Evolutionary conservation across 441 rosid genomes (phyloP), one percentile per base, ranked within the genome.

Genomic region (Populus hybrid): DNA sequence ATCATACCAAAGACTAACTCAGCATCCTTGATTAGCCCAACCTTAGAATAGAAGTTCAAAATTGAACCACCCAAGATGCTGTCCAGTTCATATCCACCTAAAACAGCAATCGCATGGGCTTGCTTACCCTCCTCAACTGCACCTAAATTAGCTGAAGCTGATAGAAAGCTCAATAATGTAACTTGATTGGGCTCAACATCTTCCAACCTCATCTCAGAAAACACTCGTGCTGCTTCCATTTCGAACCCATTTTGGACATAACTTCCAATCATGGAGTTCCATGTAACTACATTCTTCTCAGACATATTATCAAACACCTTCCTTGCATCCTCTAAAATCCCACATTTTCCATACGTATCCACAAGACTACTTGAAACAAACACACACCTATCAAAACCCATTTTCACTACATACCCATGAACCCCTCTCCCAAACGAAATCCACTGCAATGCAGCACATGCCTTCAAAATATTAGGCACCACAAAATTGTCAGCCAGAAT

Each of bases 191-290:
- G 89, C 82, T 85, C 88, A 65, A 90, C 40, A 77, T 85, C 90
- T 75, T 90, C 89, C 69, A 77, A 40, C 81, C 86, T 90, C 97
- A 91, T 93, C 80, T 89, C 86, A 73, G 63, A 72, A 72, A 94
- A 81, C 79, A 85, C 59, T 74, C 72, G 36, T 64, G 91, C 81
- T 20, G 97, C 97, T 84, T 93, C 86, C 5, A 81, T 79, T 36
- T 88, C 83, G 53, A 84, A 85, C 18, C 97, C 97, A 57, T 95
- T 92, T 77, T 90, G 90, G 20, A 91, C 94, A 23, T 86, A 89
- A 70, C 89, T 89, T 64, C 87, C 87, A 66, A 92, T 91, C 92
- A 90, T 89, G 8, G 95, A 90, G 79, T 94, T 95, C 93, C 94
- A 93, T 28, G 93, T 85, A 64, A 91, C 92, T 0, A 86, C 84